Conservation (phyloP, 305 asterid species). For the Fraxinus albicans region DNA sequence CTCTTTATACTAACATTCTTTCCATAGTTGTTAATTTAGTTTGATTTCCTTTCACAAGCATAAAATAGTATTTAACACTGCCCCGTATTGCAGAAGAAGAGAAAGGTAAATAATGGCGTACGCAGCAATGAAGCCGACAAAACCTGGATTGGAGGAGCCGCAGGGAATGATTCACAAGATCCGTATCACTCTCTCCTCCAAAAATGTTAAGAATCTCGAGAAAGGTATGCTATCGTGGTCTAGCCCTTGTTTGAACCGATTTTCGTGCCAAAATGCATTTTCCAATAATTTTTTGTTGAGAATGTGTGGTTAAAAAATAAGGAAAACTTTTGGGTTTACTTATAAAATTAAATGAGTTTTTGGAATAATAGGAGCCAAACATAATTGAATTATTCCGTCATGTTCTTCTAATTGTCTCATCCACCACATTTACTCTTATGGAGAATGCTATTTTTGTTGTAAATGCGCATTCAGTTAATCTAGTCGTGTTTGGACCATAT, state of each 20-base stretch:
- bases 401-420: not conserved
- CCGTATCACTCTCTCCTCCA: conserved; percentile 76
- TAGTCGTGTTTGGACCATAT: not conserved
- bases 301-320: too few relatives aligned
- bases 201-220: conserved; percentile 71
- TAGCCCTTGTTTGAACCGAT: too few relatives aligned
- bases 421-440: not conserved
- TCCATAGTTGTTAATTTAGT: not conserved
- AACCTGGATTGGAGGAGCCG: conserved; percentile 67
- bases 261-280: too few relatives aligned
- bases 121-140: conserved; percentile 62
- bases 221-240: conserved; percentile 35
- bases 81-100: not conserved
- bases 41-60: not conserved
- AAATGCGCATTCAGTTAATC: not conserved
- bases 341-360: too few relatives aligned
- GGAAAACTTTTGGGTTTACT: too few relatives aligned
- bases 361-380: too few relatives aligned
- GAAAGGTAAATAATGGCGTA: conserved; percentile 41
- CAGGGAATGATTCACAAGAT: conserved; percentile 61
- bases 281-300: too few relatives aligned
- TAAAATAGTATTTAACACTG: not conserved
- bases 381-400: not conserved
- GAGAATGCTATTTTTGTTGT: not conserved
- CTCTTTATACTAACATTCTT: not conserved